Evolutionary conservation across 164 flowering plant species (phyloP), one percentile per base, ranked within the genome.

Genomic region (Aristolochia fimbriata): DNA sequence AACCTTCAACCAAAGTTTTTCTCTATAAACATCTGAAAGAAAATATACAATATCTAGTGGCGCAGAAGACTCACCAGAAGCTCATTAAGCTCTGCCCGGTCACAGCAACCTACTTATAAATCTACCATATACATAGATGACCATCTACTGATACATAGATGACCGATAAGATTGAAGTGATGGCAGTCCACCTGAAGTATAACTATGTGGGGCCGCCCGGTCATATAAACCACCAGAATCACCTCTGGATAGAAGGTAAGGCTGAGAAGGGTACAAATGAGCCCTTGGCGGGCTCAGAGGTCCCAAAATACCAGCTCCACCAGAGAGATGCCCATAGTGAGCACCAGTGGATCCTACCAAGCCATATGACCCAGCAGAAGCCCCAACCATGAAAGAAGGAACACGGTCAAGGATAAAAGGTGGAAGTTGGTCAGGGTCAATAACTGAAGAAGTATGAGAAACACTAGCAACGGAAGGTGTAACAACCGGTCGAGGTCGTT

Each of bases 401-500:
- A 55, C 27, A 30, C 52, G 51, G 19, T 46, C 47, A 61, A 49
- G 17, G 21, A 61, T 20, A 15, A 20, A 19, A 19, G 62, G 41
- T 27, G 41, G n/a, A 11, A 17, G 16, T 13, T 17, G 31, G 33
- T 27, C 17, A 11, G 45, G n/a, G 23, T 33, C n/a, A 27, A 50
- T 0, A 51, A 55, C 10, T 22, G 21, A 45, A 20, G 19, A 15
- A 43, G 30, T n/a, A 4, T 45, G 63, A 10, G 43, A 15, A 15
- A 30, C 25, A 30, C 50, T 50, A 62, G 58, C 56, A 37, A 67
- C 51, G 8, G 23, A 37, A 46, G 53, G 16, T 20, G 59, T 20
- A 21, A 61, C 70, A 62, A 58, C 53, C 16, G 64, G 55, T 31
- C 71, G 59, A 47, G 61, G 62, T 6, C 68, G 80, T 69, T 82